Evolutionary conservation across 129 eudicot species (phyloP).

Genomic region (Artemisia argyi): DNA sequence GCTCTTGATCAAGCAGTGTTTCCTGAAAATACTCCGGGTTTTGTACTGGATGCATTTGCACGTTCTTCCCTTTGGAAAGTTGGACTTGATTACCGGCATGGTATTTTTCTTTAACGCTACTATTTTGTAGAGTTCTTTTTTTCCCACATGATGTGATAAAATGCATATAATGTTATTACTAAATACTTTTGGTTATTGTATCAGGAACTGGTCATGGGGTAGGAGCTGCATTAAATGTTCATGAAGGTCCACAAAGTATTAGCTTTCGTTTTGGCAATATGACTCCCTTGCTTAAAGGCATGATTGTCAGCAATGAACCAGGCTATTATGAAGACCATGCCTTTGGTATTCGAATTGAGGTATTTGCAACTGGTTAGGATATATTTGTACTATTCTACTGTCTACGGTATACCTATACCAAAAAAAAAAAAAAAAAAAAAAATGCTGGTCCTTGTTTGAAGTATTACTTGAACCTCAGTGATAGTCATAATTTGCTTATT

Average conservation of each 20-base stretch:
- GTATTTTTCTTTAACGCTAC: constrained; percentile 34
- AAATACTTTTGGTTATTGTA: neutral
- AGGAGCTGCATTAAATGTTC: constrained; percentile 97
- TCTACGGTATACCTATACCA: no score
- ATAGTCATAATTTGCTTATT: neutral
- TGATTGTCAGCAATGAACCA: constrained; percentile 97
- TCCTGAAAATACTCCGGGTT: constrained; percentile 95
- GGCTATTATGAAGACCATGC: constrained; percentile 95
- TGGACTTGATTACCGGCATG: constrained; percentile 99
- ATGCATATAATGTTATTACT: constrained; percentile 13
- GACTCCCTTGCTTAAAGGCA: constrained; percentile 87
- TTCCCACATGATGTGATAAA: constrained; percentile 11
- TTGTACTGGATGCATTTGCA: constrained; percentile 96
- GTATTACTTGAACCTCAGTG: neutral
- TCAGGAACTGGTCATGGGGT: constrained; percentile 99
- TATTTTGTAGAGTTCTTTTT: neutral
- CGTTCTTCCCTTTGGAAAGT: constrained; percentile 93
- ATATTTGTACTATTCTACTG: no score
- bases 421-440: neutral
- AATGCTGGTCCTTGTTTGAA: neutral
- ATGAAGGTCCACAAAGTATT: constrained; percentile 98
- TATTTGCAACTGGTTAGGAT: constrained; percentile 24
- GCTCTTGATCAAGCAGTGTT: constrained; percentile 94
- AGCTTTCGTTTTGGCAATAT: constrained; percentile 88
- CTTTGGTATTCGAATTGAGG: constrained; percentile 97